A percentile compares a stretch with the other conserved stretches of the same genome.
These are phyloP conservation scores for Alternaria brassicicola DNA, from an alignment of 2,329 filamentous ascomycete species.

Conservation along the genomic window DNA sequence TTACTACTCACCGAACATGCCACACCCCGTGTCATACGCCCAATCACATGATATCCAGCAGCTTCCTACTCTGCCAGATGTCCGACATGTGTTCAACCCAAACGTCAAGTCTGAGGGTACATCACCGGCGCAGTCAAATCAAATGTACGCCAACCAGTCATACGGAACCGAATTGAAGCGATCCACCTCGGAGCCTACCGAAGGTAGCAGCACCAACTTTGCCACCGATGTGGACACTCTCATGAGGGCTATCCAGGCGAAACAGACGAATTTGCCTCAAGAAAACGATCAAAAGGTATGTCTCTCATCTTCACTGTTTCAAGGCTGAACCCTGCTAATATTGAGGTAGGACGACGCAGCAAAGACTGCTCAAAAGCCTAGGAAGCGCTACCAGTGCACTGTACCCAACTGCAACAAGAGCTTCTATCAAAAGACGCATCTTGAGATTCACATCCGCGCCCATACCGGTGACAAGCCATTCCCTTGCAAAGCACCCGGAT, in stretches of 20 bases:
- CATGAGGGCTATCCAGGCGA: constrained; percentile 85
- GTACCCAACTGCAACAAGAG: constrained; percentile 77
- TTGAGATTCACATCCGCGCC: constrained; percentile 85
- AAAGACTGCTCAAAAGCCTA: constrained; percentile 49
- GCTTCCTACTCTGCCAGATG: constrained; percentile 38
- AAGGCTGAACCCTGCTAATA: constrained; percentile 2
- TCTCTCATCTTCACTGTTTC: not conserved
- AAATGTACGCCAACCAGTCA: constrained; percentile 46
- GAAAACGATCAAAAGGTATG: constrained; percentile 43
- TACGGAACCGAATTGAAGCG: constrained; percentile 51
- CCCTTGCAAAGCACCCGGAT: constrained; percentile 72
- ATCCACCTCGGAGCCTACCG: constrained; percentile 52
- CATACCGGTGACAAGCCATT: constrained; percentile 93
- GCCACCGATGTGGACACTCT: constrained; percentile 84
- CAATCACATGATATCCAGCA: constrained; percentile 27
- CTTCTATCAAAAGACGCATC: constrained; percentile 90
- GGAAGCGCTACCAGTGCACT: constrained; percentile 75
- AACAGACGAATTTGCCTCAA: constrained; percentile 54
- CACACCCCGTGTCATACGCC: constrained; percentile 39
- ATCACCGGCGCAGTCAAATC: constrained; percentile 52
- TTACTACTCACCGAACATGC: constrained; percentile 32
- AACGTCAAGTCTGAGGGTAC: constrained; percentile 53
- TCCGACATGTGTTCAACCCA: constrained; percentile 40
- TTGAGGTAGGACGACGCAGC: constrained; percentile 28
- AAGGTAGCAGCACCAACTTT: constrained; percentile 63